Evolutionary conservation across 192 early-diverging fungal genomes (phyloP).

Genomic region (Funneliformis geosporum): DNA sequence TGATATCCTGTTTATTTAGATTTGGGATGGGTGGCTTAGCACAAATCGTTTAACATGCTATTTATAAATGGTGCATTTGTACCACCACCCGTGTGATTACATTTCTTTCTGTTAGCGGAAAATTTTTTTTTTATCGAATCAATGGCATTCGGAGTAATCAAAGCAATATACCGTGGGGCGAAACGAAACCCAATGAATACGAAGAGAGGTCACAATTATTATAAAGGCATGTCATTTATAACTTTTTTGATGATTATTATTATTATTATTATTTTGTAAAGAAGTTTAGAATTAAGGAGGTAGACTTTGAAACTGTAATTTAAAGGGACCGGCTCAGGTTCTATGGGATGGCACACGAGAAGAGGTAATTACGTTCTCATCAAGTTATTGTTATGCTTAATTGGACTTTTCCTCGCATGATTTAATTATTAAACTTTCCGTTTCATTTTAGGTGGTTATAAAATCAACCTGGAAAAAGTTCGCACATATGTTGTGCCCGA

Average conservation of each 20-base stretch:
- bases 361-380: constrained; percentile 27
- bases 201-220: constrained; percentile 62
- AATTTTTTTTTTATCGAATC: too few relatives aligned
- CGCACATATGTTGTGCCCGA: constrained; percentile 65
- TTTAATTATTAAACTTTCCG: not conserved
- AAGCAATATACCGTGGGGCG: constrained; percentile 55
- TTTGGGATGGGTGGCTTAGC: not conserved
- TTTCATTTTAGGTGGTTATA: constrained; percentile 48
- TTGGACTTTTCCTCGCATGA: not conserved
- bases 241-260: too few relatives aligned
- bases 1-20: too few relatives aligned
- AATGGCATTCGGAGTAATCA: constrained; percentile 52
- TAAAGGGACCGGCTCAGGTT: constrained; percentile 60
- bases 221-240: constrained; percentile 49
- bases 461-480: constrained; percentile 60
- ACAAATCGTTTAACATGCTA: not conserved
- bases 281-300: not conserved
- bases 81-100: not conserved
- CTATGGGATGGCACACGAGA: constrained; percentile 66
- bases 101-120: too few relatives aligned
- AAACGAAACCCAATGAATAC: constrained; percentile 53
- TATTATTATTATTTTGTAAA: not conserved
- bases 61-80: not conserved
- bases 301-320: not conserved
- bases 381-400: not conserved